A percentile compares a stretch with the other conserved stretches of the same genome.
Evolutionary conservation across 2,329 filamentous ascomycete species (phyloP).

Genomic region (Ceratocystis colombiana): DNA sequence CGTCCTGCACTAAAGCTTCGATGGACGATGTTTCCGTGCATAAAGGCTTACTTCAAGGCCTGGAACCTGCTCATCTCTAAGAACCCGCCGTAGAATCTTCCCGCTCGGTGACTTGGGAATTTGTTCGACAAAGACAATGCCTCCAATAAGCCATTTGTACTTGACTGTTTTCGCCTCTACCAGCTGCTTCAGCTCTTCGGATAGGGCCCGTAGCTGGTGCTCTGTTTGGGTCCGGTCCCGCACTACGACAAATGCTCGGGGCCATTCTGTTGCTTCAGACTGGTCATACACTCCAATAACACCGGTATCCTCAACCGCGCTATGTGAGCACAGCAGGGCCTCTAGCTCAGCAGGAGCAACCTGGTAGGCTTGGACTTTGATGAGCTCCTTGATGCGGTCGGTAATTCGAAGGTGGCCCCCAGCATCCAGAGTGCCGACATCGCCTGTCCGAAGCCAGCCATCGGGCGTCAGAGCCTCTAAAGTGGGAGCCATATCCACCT

Average conservation of each 20-base stretch:
- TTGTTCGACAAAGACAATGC: constrained; percentile 55
- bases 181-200: constrained; percentile 46
- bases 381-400: constrained; percentile 60
- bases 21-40: constrained; percentile 22
- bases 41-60: constrained; percentile 34
- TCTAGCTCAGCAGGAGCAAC: constrained; percentile 47
- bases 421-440: constrained; percentile 51
- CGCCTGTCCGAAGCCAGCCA: constrained; percentile 62
- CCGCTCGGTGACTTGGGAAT: constrained; percentile 61
- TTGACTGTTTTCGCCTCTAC: constrained; percentile 50
- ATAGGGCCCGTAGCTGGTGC: constrained; percentile 36
- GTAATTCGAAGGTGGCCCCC: constrained; percentile 54
- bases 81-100: constrained; percentile 39
- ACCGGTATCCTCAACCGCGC: constrained; percentile 51
- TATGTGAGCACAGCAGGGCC: constrained; percentile 33
- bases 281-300: constrained; percentile 50
- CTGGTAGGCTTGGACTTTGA: constrained; percentile 52
- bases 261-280: constrained; percentile 51
- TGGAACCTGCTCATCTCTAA: constrained; percentile 36
- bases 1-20: constrained; percentile 23
- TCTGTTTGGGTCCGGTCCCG: constrained; percentile 31
- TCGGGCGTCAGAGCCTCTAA: constrained; percentile 39
- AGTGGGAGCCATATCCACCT: constrained; percentile 35
- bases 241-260: constrained; percentile 52
- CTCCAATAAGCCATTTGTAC: constrained; percentile 60